These are phyloP conservation scores for Albifimbria verrucaria DNA, from an alignment of 2,329 filamentous ascomycete genomes.

Conservation along the genomic window DNA sequence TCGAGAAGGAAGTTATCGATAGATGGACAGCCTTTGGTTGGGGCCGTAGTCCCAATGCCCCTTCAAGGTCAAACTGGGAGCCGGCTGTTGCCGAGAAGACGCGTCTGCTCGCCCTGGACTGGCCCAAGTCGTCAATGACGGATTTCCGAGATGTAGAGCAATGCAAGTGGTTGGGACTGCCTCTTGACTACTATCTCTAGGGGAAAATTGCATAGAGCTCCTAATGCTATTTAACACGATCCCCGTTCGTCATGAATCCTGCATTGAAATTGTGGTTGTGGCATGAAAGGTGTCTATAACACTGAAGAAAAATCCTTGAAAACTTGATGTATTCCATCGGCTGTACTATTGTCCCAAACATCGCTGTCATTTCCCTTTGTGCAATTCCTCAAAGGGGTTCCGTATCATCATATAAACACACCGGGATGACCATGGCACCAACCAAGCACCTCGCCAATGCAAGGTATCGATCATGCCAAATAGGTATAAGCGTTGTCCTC, in stretches of 20 bases:
- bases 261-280: too few relatives aligned
- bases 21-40: conserved; percentile 2
- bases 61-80: not conserved
- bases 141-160: conserved; percentile 1
- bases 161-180: conserved; percentile 1
- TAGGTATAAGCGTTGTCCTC: conserved; percentile 71
- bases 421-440: too few relatives aligned
- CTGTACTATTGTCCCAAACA: too few relatives aligned
- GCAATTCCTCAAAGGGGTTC: too few relatives aligned
- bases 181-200: conserved; percentile 2
- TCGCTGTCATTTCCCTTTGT: too few relatives aligned
- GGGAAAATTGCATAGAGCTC: not conserved
- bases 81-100: not conserved
- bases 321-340: too few relatives aligned
- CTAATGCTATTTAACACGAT: too few relatives aligned
- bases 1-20: not conserved
- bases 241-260: too few relatives aligned
- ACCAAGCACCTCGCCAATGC: too few relatives aligned
- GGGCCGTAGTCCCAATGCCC: not conserved
- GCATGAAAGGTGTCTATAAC: too few relatives aligned
- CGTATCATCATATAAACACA: too few relatives aligned
- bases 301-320: too few relatives aligned
- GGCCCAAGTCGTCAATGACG: not conserved
- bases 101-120: conserved; percentile 1
- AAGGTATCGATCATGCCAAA: conserved; percentile 53